Conservation (phyloP, 1,139 yeast species). For the Kurtzmaniella natalensis region DNA sequence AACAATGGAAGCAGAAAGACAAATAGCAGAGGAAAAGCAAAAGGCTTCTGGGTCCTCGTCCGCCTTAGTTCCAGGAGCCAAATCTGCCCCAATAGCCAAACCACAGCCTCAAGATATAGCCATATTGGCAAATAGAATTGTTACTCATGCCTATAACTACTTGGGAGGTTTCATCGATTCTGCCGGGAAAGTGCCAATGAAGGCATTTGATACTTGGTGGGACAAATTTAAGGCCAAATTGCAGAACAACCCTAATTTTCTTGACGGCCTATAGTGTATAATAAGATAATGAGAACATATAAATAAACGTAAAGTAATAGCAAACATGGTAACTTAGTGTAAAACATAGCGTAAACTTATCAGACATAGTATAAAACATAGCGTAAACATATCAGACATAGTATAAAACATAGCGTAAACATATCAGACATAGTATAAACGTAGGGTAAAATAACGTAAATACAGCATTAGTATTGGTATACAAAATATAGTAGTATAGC, state of each 20-base stretch:
- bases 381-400: too few species aligned
- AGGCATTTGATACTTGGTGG: slow-evolving; percentile 96
- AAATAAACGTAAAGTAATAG: too few species aligned
- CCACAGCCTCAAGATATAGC: slow-evolving; percentile 29
- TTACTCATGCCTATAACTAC: slow-evolving; percentile 87
- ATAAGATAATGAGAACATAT: neutral
- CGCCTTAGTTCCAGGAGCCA: slow-evolving; percentile 17
- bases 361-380: too few species aligned
- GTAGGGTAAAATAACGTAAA: too few species aligned
- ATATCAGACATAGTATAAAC: too few species aligned
- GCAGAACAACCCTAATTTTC: slow-evolving; percentile 74
- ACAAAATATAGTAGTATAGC: too few species aligned
- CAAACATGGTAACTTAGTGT: too few species aligned
- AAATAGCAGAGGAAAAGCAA: slow-evolving; percentile 34
- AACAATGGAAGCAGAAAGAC: slow-evolving; percentile 50
- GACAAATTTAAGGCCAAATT: slow-evolving; percentile 74
- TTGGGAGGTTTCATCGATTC: slow-evolving; percentile 78
- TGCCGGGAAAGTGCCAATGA: slow-evolving; percentile 79
- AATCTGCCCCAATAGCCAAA: slow-evolving; percentile 11
- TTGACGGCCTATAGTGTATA: slow-evolving; percentile 38
- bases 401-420: too few species aligned
- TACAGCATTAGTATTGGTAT: too few species aligned
- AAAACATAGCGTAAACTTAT: too few species aligned
- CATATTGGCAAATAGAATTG: slow-evolving; percentile 77
- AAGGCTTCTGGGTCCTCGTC: slow-evolving; percentile 19